Evolutionary conservation across 768 basidiomycete genomes (phyloP).

Genomic region (Lactifluus pinguis): DNA sequence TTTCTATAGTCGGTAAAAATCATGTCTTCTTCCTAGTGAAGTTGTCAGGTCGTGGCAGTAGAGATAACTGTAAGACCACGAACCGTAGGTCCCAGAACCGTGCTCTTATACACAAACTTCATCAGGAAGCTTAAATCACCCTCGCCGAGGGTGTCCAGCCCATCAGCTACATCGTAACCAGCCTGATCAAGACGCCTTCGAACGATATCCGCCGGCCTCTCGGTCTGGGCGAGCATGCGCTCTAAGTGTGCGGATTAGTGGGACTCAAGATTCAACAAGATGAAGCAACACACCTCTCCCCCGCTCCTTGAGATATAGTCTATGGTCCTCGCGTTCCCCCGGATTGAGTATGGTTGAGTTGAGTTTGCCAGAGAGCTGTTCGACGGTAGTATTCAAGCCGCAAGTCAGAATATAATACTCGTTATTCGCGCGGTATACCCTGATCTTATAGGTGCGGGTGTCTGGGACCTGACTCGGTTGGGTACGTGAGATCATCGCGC

Average conservation of each 20-base stretch:
- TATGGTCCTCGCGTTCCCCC: conserved; percentile 50
- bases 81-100: conserved; percentile 54
- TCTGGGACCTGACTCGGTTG: neutral
- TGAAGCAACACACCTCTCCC: conserved; percentile 49
- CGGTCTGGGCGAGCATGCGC: conserved; percentile 69
- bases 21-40: conserved; percentile 60
- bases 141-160: conserved; percentile 62
- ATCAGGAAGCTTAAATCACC: conserved; percentile 80
- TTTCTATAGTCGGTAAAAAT: conserved; percentile 61
- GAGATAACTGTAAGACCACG: conserved; percentile 22
- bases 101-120: conserved; percentile 84
- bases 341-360: conserved; percentile 46
- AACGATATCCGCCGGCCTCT: conserved; percentile 80
- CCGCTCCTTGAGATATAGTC: conserved; percentile 65
- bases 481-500: conserved; percentile 2
- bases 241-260: conserved; percentile 38
- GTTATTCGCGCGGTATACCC: conserved; percentile 69
- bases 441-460: conserved; percentile 41
- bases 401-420: conserved; percentile 65
- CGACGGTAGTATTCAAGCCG: conserved; percentile 55
- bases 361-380: conserved; percentile 52
- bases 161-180: conserved; percentile 78
- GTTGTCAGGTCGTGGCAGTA: neutral
- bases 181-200: conserved; percentile 78
- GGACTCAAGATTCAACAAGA: neutral